phyloP scores from a whole-genome alignment of 2,329 filamentous ascomycete genomes.

The Aspergillus texensis region DNA sequence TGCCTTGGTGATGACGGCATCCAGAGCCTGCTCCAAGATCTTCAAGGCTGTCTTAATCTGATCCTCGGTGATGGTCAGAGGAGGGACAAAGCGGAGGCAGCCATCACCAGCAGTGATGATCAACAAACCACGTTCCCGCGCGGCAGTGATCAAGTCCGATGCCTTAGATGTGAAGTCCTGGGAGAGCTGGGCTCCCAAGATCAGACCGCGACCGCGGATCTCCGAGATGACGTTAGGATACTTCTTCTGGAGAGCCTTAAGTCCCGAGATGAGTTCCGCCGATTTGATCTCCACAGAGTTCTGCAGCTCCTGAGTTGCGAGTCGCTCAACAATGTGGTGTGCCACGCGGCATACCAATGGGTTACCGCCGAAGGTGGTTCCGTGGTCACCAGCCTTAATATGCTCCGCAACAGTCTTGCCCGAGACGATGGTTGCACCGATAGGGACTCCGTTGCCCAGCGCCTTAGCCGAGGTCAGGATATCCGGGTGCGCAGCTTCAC shows the following conservation, averaged over 20 bases:
- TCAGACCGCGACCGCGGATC: slow-evolving; percentile 79
- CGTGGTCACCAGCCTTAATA: slow-evolving; percentile 79
- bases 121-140: slow-evolving; percentile 81
- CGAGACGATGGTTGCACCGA: slow-evolving; percentile 76
- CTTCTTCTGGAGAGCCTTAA: slow-evolving; percentile 58
- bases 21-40: slow-evolving; percentile 72
- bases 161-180: slow-evolving; percentile 61
- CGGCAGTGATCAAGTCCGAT: slow-evolving; percentile 72
- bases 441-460: slow-evolving; percentile 93
- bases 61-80: slow-evolving; percentile 74
- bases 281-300: slow-evolving; percentile 70
- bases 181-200: slow-evolving; percentile 82
- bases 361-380: slow-evolving; percentile 93
- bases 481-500: slow-evolving; percentile 80
- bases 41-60: slow-evolving; percentile 78
- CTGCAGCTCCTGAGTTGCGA: slow-evolving; percentile 73
- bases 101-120: slow-evolving; percentile 93
- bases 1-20: slow-evolving; percentile 52
- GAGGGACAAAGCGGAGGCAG: slow-evolving; percentile 88
- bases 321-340: slow-evolving; percentile 78
- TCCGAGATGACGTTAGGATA: slow-evolving; percentile 76
- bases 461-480: slow-evolving; percentile 94
- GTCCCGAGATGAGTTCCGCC: slow-evolving; percentile 60
- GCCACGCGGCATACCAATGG: slow-evolving; percentile 82
- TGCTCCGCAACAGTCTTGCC: slow-evolving; percentile 67